Percentiles rank a stretch among this genome's conserved stretches.
phyloP scores from a whole-genome alignment of 2,329 filamentous ascomycete genomes.

The Akanthomyces dipterigenus region DNA sequence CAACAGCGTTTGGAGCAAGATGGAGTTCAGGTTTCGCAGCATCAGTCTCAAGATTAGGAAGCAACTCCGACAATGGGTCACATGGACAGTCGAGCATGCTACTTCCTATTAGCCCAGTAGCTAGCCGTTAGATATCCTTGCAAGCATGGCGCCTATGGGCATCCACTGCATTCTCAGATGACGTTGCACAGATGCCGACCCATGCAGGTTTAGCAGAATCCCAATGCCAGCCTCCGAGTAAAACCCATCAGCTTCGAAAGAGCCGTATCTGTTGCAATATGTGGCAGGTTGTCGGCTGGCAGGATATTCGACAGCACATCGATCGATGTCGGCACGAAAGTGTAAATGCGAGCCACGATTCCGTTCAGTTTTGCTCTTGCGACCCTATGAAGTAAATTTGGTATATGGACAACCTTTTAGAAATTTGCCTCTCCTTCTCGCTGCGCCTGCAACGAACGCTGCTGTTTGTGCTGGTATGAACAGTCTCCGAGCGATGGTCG shows the following conservation, averaged over 20 bases:
- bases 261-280: background rate
- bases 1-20: background rate
- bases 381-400: background rate
- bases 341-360: background rate
- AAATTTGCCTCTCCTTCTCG: background rate
- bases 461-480: background rate
- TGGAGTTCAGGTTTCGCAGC: background rate
- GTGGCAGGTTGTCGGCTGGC: background rate
- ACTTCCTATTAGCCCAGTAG: background rate
- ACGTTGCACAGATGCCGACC: constrained; percentile 1
- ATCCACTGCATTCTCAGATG: constrained; percentile 1
- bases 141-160: background rate
- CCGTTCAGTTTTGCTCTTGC: background rate
- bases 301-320: background rate
- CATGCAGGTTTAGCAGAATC: background rate
- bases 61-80: background rate
- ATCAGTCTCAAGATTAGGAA: background rate
- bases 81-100: background rate
- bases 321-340: background rate
- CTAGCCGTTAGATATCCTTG: constrained; percentile 2
- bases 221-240: no score
- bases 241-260: background rate
- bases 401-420: background rate
- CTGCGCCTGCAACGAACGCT: background rate
- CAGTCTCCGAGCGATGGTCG: no score